Evolutionary conservation across 495 filamentous ascomycete species (phyloP).

Genomic region (Talaromyces borbonicus): DNA sequence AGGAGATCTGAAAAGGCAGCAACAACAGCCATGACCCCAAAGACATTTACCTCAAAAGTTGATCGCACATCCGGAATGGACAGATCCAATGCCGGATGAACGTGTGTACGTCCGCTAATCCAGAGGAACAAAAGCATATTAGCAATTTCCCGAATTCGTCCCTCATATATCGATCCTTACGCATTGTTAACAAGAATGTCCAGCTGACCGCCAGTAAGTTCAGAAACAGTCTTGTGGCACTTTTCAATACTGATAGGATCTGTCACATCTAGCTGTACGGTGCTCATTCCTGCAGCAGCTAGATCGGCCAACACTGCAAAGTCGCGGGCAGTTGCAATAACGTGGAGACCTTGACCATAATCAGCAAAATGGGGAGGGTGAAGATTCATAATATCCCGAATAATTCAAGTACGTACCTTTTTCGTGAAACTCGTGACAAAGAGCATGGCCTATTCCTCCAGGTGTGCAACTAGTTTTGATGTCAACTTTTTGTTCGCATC

Average conservation of each 20-base stretch:
- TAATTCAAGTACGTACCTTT: not conserved
- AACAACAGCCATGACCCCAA: conserved; percentile 43
- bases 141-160: not conserved
- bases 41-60: conserved; percentile 55
- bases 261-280: conserved; percentile 16
- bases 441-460: conserved; percentile 33
- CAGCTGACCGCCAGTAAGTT: conserved; percentile 45
- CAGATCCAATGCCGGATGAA: conserved; percentile 44
- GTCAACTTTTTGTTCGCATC: not conserved
- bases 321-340: conserved; percentile 30
- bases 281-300: conserved; percentile 7
- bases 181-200: conserved; percentile 62
- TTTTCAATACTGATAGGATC: conserved; percentile 10
- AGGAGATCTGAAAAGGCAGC: conserved; percentile 45
- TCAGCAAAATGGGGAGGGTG: not conserved
- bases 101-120: conserved; percentile 33
- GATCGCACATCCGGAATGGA: conserved; percentile 38
- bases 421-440: conserved; percentile 29
- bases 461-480: conserved; percentile 23
- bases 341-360: conserved; percentile 15
- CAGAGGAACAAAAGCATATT: not conserved
- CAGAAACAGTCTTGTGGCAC: conserved; percentile 38
- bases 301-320: conserved; percentile 20
- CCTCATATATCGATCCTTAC: not conserved
- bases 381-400: not conserved